Base-by-base conservation (phyloP, 164 flowering plant genomes). In the Tetracentron sinense region DNA sequence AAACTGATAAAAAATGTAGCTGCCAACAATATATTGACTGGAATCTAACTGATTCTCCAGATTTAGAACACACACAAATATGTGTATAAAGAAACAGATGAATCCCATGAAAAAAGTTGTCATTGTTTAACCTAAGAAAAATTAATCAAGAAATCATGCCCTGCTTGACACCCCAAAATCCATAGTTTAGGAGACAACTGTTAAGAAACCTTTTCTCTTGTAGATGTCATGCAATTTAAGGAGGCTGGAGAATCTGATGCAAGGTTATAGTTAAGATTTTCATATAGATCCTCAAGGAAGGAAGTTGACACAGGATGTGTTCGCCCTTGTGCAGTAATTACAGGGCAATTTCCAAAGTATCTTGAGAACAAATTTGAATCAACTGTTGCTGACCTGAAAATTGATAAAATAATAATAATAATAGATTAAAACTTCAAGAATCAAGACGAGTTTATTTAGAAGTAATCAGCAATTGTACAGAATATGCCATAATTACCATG, bases 211-310 rank as follows among this genome's bases (percentile, higher is more conserved):
- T 76, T 82, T 56, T 71, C 82, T 49, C 62, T 72, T 23, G 58
- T 57, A 44, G 71, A 71, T 47, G 72, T 46, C 38, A 70, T 77
- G 74, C 48, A 57, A 74, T 75, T 72, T 58, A 89, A 15, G 53
- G 80, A 75, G 7, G 88, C 90, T 22, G 88, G 86, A 69, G 96
- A 87, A 80, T 92, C 98, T 57, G 96, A 88, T 64, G 89, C 75
- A 72, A 92, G 89, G 63, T 64, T 76, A 68, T 92, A 92, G 42
- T 77, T 69, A 60, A 85, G 71, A 50, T 66, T 80, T 65, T 89
- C 91, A 81, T 89, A 83, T 69, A 89, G 70, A 77, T 92, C 92
- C 79, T 92, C 96, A 48, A 92, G 88, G 85, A 83, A 92, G 75
- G 69, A 77, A 21, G 83, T 78, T 68, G 92, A 77, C 69, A 92